These are phyloP conservation scores for Thraustotheca clavata DNA, from an alignment of 352 stramenopile species.

Conservation along the genomic window DNA sequence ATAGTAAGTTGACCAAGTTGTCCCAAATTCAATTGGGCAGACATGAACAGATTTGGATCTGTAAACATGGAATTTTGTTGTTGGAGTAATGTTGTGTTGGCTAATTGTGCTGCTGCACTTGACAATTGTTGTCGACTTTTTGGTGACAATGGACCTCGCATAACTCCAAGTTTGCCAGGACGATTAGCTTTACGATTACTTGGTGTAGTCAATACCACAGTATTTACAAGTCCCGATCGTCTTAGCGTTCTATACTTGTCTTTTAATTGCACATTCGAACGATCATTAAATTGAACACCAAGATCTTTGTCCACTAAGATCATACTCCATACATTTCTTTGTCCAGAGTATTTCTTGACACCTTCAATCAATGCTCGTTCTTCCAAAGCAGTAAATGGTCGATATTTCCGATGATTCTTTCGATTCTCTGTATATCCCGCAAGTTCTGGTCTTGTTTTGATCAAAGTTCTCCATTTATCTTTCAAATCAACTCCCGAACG, in stretches of 20 bases:
- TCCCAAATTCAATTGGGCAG: conserved; percentile 14
- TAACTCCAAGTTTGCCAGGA: conserved; percentile 29
- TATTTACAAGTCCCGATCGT: conserved; percentile 38
- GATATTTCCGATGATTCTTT: conserved; percentile 83
- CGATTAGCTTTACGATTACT: conserved; percentile 33
- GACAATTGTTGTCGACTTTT: conserved; percentile 14
- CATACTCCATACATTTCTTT: conserved; percentile 75
- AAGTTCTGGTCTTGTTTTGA: conserved; percentile 69
- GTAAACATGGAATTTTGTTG: conserved; percentile 28
- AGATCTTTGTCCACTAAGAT: conserved; percentile 77
- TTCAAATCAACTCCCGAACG: conserved; percentile 73
- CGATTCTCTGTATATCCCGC: conserved; percentile 73
- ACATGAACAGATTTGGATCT: conserved; percentile 35
- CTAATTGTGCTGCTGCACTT: conserved; percentile 1
- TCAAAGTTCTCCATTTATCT: conserved; percentile 76
- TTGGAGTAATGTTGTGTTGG: conserved; percentile 24
- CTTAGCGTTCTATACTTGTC: conserved; percentile 79
- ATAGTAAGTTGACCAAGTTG: conserved; percentile 31
- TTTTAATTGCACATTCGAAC: conserved; percentile 77
- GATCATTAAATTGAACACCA: conserved; percentile 68
- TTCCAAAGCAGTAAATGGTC: conserved; percentile 67
- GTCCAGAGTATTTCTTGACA: conserved; percentile 77
- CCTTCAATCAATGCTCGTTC: conserved; percentile 78
- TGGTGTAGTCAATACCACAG: conserved; percentile 34
- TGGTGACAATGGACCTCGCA: conserved; percentile 23